Conservation (phyloP, 331 rosid genomes). For the Erythrophleum ivorense region DNA sequence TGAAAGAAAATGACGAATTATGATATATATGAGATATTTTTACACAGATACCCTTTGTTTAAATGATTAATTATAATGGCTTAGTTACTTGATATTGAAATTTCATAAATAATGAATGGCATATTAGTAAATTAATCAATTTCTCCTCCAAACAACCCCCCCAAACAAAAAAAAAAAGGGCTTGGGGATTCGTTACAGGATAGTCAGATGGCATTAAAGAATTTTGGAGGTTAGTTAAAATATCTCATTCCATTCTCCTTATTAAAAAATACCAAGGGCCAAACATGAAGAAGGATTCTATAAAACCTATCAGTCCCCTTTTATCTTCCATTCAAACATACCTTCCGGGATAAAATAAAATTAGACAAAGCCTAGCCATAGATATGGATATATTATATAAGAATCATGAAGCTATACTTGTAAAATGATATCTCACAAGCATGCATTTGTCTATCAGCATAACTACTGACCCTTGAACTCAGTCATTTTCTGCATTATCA, state of each 20-base stretch:
- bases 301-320: too few relatives aligned
- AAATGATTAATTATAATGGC: not conserved
- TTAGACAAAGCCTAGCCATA: too few relatives aligned
- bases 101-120: not conserved
- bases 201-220: not conserved
- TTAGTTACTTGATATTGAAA: not conserved
- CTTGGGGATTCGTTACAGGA: not conserved
- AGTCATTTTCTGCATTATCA: constrained; percentile 13
- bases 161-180: too few relatives aligned
- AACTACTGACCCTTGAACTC: constrained; percentile 29
- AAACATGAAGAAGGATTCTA: too few relatives aligned
- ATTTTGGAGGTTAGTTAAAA: not conserved
- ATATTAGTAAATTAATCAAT: too few relatives aligned
- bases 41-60: not conserved
- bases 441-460: constrained; percentile 8
- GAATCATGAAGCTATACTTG: constrained; percentile 8
- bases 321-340: too few relatives aligned
- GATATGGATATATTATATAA: not conserved
- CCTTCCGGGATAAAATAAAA: too few relatives aligned
- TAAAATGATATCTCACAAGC: constrained; percentile 1
- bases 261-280: too few relatives aligned
- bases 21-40: too few relatives aligned
- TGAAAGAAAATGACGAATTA: not conserved
- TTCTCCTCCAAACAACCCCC: not conserved
- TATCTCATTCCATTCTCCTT: not conserved